Evolutionary conservation across 73 alveolate species (phyloP), one percentile per base, ranked within the genome.

Genomic region (Urostyla sp.): DNA sequence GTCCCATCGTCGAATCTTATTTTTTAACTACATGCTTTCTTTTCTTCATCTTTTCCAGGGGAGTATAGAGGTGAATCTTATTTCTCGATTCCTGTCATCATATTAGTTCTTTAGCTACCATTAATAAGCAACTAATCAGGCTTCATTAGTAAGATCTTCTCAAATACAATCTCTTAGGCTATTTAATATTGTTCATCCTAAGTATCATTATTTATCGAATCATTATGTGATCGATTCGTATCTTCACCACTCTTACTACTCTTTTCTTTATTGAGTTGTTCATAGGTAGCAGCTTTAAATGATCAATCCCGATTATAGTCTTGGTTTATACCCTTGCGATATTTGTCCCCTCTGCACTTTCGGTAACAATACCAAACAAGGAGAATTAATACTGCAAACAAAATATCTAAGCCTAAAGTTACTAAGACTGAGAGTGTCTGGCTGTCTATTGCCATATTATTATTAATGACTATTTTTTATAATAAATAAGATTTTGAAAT

Each of bases 201-300:
- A 1, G 79, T 40, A 24, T 63, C 44, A 7, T 46, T 36, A 21
- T 45, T 63, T 10, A 37, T 31, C 16, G 44, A 23, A 13, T 63
- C 79, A 37, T 57, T 27, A 20, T 63, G 61, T 13, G 5, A 20
- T 8, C 44, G 61, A 8, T 43, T 46, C 24, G 27, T 35, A 44
- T 63, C 60, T 6, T 63, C 79, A 6, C 37, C 7, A 21, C 45
- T 36, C 18, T 63, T 7, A 30, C 79, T 63, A 40, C 44, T 5
- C 23, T 60, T 63, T 28, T 63, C 79, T 63, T 63, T 60, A 63
- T 43, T 43, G 4, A 63, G 79, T 26, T 43, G 13, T 2, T 63
- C 79, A 63, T 28, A 43, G 50, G 44, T 24, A 11, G 16, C 79
- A 13, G 21, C 45, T 6, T 6, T n/a, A 15, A 4, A 23, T n/a